Percentiles rank a stretch among this genome's conserved stretches.
Evolutionary conservation across 352 stramenopile genomes (phyloP).

Genomic region (Blastocystis sp.): DNA sequence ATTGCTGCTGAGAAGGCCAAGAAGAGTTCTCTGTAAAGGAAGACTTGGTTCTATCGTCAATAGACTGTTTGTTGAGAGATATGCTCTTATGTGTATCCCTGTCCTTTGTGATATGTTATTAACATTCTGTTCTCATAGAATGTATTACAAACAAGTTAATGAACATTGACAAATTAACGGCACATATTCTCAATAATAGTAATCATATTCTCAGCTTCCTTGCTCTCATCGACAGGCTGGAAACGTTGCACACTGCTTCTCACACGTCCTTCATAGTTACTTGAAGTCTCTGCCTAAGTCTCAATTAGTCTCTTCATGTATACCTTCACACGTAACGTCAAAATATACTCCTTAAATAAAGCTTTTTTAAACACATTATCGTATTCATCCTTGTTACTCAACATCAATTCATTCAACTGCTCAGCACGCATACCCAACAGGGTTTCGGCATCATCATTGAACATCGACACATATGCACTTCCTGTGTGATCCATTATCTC

Average conservation of each 20-base stretch:
- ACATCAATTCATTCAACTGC: not conserved
- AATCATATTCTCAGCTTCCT: conserved; percentile 52
- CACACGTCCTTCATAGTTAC: conserved; percentile 21
- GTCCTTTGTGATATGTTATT: too few species aligned
- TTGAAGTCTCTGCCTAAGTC: not conserved
- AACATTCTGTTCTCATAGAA: too few species aligned
- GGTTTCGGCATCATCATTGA: conserved; percentile 37
- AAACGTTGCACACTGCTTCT: conserved; percentile 21
- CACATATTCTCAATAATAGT: conserved; percentile 38
- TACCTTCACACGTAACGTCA: conserved; percentile 54
- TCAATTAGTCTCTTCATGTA: too few species aligned
- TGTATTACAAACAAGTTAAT: not conserved
- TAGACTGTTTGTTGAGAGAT: conserved; percentile 13
- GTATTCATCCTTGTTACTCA: conserved; percentile 37
- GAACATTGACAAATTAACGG: not conserved
- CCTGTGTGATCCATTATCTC: conserved; percentile 49
- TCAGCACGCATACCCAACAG: conserved; percentile 4
- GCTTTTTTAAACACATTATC: conserved; percentile 43
- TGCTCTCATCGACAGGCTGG: conserved; percentile 17
- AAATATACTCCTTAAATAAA: conserved; percentile 52
- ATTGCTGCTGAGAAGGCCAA: conserved; percentile 95
- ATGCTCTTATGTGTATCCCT: too few species aligned
- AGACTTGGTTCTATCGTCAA: conserved; percentile 9
- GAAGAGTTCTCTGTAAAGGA: conserved; percentile 77
- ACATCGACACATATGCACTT: conserved; percentile 14